Conservation (phyloP, 2,329 filamentous ascomycete species). For the Diplocarpon rosae region DNA sequence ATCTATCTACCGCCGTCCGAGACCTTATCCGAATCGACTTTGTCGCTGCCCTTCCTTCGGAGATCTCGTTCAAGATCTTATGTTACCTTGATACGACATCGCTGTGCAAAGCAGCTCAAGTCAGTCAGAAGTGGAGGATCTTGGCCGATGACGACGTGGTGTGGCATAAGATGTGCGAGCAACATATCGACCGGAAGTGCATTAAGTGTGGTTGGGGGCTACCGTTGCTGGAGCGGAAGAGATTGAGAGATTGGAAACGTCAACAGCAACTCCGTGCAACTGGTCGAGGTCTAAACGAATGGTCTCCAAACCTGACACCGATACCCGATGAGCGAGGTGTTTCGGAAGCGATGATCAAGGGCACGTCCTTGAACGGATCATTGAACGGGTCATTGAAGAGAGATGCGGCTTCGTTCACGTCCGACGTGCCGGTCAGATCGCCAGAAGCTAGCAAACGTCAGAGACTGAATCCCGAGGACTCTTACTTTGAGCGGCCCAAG, state of each 20-base stretch:
- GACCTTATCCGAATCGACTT: slow-evolving; percentile 98
- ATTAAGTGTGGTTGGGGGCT: slow-evolving; percentile 94
- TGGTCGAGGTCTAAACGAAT: slow-evolving; percentile 43
- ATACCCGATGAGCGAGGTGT: slow-evolving; percentile 28
- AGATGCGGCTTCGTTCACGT: slow-evolving; percentile 15
- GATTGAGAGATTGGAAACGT: slow-evolving; percentile 65
- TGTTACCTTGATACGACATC: slow-evolving; percentile 89
- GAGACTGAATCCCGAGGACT: slow-evolving; percentile 15
- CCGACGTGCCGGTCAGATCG: slow-evolving; percentile 4
- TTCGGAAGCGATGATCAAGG: slow-evolving; percentile 4
- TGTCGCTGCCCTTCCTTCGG: slow-evolving; percentile 72
- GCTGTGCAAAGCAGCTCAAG: slow-evolving; percentile 89
- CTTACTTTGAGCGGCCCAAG: slow-evolving; percentile 32
- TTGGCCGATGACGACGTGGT: slow-evolving; percentile 96
- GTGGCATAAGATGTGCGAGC: slow-evolving; percentile 97
- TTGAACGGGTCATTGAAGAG: slow-evolving; percentile 20
- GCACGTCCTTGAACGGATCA: slow-evolving; percentile 9
- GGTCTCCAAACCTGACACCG: slow-evolving; percentile 39
- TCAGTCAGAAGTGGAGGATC: slow-evolving; percentile 76
- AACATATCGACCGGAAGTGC: slow-evolving; percentile 89
- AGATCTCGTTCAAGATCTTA: slow-evolving; percentile 88
- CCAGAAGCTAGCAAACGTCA: slow-evolving; percentile 18
- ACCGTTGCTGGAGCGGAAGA: slow-evolving; percentile 78
- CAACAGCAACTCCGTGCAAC: slow-evolving; percentile 64
- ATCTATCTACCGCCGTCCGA: slow-evolving; percentile 78